Base-by-base conservation (phyloP, 139 green algal genomes). In the Ettlia oleoabundans region DNA sequence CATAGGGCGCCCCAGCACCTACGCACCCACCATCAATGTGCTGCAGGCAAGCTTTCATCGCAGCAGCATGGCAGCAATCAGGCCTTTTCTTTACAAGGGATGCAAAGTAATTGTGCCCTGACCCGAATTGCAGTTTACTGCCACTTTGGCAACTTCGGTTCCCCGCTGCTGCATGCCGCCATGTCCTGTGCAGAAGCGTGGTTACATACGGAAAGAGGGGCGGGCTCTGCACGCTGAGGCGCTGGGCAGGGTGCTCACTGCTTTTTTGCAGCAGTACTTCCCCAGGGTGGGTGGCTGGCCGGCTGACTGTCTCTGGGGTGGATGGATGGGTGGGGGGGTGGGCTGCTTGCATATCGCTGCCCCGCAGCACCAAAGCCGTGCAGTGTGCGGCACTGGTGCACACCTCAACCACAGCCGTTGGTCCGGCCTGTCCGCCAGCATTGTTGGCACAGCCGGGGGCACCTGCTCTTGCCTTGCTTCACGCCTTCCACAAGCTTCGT, bases 1-100 rank as follows among this genome's bases (percentile, higher is more conserved):
- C 51, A 96, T 99, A 18, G 96, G 96, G 0, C 85, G 96, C 13
- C 96, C 96, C 64, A 97, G 94, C 52, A 99, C 96, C 6, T 99
- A 98, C 80, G 95, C 95, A 1, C 78, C 92, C 55, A 96, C 90
- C 70, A 82, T 98, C 19, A 66, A 79, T n/a, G 61, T 96, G 78
- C 90, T 98, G 63, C 86, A 94, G 88, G 91, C 73, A 38, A 22
- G 78, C 41, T 75, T 7, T 19, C 47, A 66, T 7, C 15, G 6
- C 21, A 33, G 21, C 21, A n/a, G 21, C 58, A n/a, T 10, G 10
- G 47, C 47, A 58, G n/a, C n/a, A n/a, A n/a, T n/a, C 64, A 38
- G 37, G 33, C 8, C 64, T 43, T 72, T 9, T 51, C 35, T 51
- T 4, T 33, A n/a, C n/a, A n/a, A n/a, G n/a, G n/a, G n/a, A n/a